Conservation (phyloP, 768 basidiomycete genomes). For the Russula brevipes region DNA sequence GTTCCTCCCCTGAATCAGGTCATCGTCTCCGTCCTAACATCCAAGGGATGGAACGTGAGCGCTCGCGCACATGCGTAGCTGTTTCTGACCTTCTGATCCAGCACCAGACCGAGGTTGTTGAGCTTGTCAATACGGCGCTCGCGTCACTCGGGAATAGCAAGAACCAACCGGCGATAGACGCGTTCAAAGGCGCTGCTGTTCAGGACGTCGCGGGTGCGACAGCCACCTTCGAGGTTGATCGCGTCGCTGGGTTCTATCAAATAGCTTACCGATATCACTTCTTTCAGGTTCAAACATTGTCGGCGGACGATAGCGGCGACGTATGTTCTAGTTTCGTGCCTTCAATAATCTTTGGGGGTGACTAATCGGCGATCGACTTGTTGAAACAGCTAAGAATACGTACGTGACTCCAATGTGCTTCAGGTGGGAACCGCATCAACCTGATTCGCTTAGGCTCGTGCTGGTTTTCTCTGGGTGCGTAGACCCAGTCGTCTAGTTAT, state of each 20-base stretch:
- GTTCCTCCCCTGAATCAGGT: not conserved
- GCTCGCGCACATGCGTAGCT: not conserved
- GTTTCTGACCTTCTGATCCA: not conserved
- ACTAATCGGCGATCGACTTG: not conserved
- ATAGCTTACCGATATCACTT: not conserved
- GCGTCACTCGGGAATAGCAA: conserved; percentile 5
- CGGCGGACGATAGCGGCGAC: conserved; percentile 10
- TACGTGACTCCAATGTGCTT: not conserved
- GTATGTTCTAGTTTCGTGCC: conserved; percentile 3
- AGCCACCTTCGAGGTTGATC: conserved; percentile 5
- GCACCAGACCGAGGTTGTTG: not conserved
- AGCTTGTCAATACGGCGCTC: conserved; percentile 7
- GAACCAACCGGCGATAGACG: not conserved
- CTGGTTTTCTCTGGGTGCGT: conserved; percentile 15
- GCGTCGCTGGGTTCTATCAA: not conserved
- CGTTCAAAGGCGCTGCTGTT: conserved; percentile 2
- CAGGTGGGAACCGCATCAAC: not conserved
- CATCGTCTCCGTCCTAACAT: not conserved
- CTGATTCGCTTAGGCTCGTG: conserved; percentile 6
- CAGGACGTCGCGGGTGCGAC: not conserved
- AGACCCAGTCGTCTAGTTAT: too few relatives aligned
- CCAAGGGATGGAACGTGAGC: conserved; percentile 15
- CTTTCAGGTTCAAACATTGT: conserved; percentile 11
- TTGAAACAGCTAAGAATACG: conserved; percentile 15
- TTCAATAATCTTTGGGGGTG: not conserved